Conservation (phyloP, 176 grass and related monocot genomes). For the Elymus sibiricus region DNA sequence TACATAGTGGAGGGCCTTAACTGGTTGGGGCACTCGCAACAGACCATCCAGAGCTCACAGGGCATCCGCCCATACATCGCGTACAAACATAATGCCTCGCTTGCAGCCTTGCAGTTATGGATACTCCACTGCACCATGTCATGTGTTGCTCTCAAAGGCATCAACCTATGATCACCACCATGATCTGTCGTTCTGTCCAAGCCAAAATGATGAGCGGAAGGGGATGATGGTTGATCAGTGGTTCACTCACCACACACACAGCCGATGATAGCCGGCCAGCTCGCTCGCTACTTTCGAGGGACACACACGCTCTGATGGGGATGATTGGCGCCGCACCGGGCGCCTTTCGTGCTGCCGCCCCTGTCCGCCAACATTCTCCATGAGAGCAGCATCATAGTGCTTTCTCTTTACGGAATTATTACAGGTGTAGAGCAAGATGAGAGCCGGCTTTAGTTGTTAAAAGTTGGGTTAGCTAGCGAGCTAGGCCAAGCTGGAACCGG, state of each 20-base stretch:
- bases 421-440: too few relatives aligned
- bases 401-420: neutral
- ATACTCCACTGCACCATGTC: neutral
- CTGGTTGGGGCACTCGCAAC: too few relatives aligned
- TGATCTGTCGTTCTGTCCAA: neutral
- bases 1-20: too few relatives aligned
- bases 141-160: neutral
- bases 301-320: conserved; percentile 16
- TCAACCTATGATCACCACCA: neutral
- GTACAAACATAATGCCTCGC: neutral
- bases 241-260: neutral
- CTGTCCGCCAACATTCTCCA: conserved; percentile 40
- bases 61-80: neutral
- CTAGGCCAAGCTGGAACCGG: conserved; percentile 27
- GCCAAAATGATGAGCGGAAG: neutral
- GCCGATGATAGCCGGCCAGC: neutral
- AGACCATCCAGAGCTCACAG: too few relatives aligned
- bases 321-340: conserved; percentile 33
- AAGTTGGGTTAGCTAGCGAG: neutral
- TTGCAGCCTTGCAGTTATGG: neutral
- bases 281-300: conserved; percentile 34
- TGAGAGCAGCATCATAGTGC: conserved; percentile 18
- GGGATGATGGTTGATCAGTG: neutral
- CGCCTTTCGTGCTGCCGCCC: neutral
- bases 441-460: conserved; percentile 17